phyloP scores from a whole-genome alignment of 2,329 filamentous ascomycete species.

The Herpotrichia juniperi region DNA sequence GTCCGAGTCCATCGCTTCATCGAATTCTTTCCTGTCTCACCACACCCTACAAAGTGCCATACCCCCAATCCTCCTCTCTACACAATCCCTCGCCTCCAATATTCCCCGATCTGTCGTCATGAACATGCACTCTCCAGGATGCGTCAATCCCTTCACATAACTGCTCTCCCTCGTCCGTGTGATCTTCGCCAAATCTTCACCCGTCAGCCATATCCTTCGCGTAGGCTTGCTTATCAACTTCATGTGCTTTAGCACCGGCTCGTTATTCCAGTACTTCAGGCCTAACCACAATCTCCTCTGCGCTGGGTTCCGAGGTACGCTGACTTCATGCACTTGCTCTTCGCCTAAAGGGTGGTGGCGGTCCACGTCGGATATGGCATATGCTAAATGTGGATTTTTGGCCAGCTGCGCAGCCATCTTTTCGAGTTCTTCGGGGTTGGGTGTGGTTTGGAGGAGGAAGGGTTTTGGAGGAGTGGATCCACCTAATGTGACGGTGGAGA shows the following conservation, averaged over 20 bases:
- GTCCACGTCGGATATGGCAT: constrained; percentile 14
- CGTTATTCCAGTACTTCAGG: constrained; percentile 85
- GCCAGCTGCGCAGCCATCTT: constrained; percentile 37
- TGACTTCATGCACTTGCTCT: constrained; percentile 28
- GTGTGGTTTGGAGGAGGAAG: constrained; percentile 38
- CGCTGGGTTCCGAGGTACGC: constrained; percentile 66
- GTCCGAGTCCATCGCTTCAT: neutral
- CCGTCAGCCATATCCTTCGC: constrained; percentile 70
- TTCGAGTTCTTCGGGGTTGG: constrained; percentile 33
- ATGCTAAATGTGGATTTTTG: constrained; percentile 43
- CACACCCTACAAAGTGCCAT: constrained; percentile 74
- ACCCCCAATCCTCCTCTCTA: constrained; percentile 81
- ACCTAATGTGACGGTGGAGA: constrained; percentile 78
- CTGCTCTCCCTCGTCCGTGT: constrained; percentile 70
- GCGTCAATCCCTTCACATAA: constrained; percentile 73
- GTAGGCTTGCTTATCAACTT: constrained; percentile 75
- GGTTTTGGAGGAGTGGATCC: constrained; percentile 61
- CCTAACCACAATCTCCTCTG: constrained; percentile 83
- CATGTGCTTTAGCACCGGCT: constrained; percentile 76
- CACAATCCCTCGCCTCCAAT: constrained; percentile 80
- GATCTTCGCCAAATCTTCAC: constrained; percentile 67
- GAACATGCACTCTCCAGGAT: constrained; percentile 82
- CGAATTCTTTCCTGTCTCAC: constrained; percentile 14
- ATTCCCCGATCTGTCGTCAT: constrained; percentile 78
- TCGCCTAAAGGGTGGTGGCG: constrained; percentile 14